Percentiles rank a stretch among this genome's conserved stretches.
These are phyloP conservation scores for Hura crepitans DNA, from an alignment of 441 rosid species.

Conservation along the genomic window DNA sequence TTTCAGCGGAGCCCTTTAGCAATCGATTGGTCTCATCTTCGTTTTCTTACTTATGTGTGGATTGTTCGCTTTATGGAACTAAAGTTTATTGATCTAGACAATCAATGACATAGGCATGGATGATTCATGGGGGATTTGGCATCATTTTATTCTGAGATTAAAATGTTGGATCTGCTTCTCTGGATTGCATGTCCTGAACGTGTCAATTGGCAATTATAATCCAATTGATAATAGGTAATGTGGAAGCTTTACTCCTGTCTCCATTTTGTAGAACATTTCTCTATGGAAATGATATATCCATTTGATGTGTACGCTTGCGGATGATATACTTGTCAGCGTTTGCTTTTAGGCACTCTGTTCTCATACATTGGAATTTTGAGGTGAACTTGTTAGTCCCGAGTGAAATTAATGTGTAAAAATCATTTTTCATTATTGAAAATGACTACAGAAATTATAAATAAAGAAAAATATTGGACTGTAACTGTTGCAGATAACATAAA, in stretches of 20 bases:
- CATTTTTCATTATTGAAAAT: conserved; percentile 28
- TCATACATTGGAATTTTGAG: background rate
- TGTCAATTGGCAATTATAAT: conserved; percentile 15
- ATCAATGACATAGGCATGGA: conserved; percentile 4
- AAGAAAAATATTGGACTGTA: conserved; percentile 31
- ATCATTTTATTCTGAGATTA: background rate
- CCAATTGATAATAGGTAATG: conserved; percentile 18
- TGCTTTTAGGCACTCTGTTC: background rate
- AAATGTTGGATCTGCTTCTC: conserved; percentile 14
- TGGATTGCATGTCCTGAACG: background rate
- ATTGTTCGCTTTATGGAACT: conserved; percentile 8
- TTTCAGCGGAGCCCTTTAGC: background rate
- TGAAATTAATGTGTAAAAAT: conserved; percentile 18
- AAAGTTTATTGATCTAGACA: background rate
- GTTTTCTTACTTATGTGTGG: background rate
- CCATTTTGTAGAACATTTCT: conserved; percentile 20
- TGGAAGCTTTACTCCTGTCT: conserved; percentile 14
- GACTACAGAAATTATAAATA: conserved; percentile 27
- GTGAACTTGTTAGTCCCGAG: background rate
- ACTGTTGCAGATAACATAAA: conserved; percentile 33
- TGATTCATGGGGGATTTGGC: background rate
- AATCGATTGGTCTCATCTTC: background rate
- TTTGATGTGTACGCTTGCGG: conserved; percentile 15
- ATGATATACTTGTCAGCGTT: background rate
- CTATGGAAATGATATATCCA: conserved; percentile 10